These are phyloP conservation scores for Phaeotremella fagi DNA, from an alignment of 768 basidiomycete species.

Conservation along the genomic window DNA sequence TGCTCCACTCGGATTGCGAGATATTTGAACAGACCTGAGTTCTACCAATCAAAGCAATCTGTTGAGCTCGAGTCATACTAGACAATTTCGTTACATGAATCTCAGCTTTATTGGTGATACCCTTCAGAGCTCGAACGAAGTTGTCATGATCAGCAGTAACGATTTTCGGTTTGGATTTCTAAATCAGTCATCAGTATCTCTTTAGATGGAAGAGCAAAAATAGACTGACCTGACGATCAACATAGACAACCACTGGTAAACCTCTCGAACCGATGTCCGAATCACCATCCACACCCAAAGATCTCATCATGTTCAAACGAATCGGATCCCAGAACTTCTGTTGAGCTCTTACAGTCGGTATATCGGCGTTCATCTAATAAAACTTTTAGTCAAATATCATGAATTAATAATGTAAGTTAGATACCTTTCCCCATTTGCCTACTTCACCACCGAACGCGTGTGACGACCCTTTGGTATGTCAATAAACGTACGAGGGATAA, in stretches of 20 bases:
- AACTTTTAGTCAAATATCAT: no score
- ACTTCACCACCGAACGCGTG: constrained; percentile 34
- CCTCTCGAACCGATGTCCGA: constrained; percentile 18
- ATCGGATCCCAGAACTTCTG: constrained; percentile 23
- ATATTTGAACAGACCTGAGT: constrained; percentile 24
- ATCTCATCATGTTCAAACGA: constrained; percentile 23
- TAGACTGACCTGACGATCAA: constrained; percentile 38
- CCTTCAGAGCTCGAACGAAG: constrained; percentile 36
- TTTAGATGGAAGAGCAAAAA: not conserved
- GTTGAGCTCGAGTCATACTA: constrained; percentile 29
- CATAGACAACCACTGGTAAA: constrained; percentile 42
- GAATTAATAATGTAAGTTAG: no score
- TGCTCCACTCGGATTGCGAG: not conserved
- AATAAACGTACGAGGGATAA: not conserved
- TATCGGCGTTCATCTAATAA: constrained; percentile 29
- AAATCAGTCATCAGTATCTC: not conserved
- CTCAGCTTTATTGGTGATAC: constrained; percentile 37
- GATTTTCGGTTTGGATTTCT: constrained; percentile 34
- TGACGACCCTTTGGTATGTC: constrained; percentile 22
- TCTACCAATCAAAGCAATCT: constrained; percentile 32
- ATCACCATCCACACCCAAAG: constrained; percentile 21
- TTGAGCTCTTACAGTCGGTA: constrained; percentile 13
- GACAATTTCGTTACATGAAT: constrained; percentile 39
- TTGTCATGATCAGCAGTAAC: constrained; percentile 19
- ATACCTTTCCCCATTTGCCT: constrained; percentile 41